These are phyloP conservation scores for Rubia balearica DNA, from an alignment of 305 asterid genomes.

Conservation along the genomic window DNA sequence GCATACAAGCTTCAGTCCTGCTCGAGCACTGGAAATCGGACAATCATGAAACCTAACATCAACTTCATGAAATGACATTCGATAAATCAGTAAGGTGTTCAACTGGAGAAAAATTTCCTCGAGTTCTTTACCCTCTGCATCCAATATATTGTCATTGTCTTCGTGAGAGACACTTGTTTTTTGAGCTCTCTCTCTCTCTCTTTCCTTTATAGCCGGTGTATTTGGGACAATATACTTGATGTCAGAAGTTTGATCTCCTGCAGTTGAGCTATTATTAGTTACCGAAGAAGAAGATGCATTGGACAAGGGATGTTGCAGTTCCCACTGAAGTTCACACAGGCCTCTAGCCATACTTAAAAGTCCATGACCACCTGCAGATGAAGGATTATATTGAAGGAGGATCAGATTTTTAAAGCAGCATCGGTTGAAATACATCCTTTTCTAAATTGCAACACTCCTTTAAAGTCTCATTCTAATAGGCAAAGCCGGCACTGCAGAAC, in stretches of 20 bases:
- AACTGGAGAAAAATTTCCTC: constrained; percentile 7
- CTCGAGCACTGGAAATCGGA: constrained; percentile 20
- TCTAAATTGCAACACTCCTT: neutral
- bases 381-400: constrained; percentile 7
- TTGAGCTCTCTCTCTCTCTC: constrained; percentile 25
- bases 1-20: constrained; percentile 11
- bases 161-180: constrained; percentile 10
- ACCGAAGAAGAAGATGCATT: constrained; percentile 9
- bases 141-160: neutral
- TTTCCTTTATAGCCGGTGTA: constrained; percentile 60
- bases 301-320: constrained; percentile 31
- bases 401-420: neutral
- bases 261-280: constrained; percentile 19
- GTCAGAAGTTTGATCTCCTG: constrained; percentile 19
- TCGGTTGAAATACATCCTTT: neutral
- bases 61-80: constrained; percentile 5
- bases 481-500: neutral
- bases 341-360: constrained; percentile 68
- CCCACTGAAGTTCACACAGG: constrained; percentile 76
- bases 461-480: neutral
- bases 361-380: constrained; percentile 66
- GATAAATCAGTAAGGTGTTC: constrained; percentile 20
- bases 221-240: constrained; percentile 34
- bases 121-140: neutral
- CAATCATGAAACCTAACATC: constrained; percentile 3